Conservation (phyloP, 345 rosid genomes). For the Cardiospermum halicacabum region DNA sequence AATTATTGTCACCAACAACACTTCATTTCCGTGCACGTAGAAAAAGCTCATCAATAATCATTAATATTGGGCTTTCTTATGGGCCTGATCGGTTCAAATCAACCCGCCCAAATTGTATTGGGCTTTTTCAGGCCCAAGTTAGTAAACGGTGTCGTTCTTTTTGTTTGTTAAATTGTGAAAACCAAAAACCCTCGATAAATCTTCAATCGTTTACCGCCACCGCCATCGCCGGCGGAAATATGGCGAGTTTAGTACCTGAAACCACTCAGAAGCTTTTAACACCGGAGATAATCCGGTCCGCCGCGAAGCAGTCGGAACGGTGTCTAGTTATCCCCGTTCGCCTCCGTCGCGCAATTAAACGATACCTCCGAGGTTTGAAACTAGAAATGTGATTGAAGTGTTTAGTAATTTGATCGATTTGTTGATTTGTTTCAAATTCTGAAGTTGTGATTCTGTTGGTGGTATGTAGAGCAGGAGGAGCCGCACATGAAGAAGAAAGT, state of each 20-base stretch:
- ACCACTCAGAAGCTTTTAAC: constrained; percentile 41
- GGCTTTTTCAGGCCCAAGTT: background rate
- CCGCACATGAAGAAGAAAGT: constrained; percentile 84
- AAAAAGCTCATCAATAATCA: too few relatives aligned
- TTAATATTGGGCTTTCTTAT: too few relatives aligned
- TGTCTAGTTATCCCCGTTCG: constrained; percentile 70
- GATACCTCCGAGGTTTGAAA: constrained; percentile 56
- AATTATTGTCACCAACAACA: background rate
- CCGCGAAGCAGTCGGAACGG: constrained; percentile 66
- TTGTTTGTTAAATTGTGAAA: too few relatives aligned
- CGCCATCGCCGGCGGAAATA: constrained; percentile 4
- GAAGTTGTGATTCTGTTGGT: background rate
- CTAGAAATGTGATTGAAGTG: background rate
- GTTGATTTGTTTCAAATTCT: background rate
- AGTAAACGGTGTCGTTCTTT: too few relatives aligned
- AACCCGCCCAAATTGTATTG: background rate
- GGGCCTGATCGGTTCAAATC: background rate
- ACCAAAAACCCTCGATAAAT: background rate
- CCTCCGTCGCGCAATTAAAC: constrained; percentile 88
- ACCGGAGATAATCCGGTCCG: constrained; percentile 52
- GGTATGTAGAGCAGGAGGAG: constrained; percentile 58
- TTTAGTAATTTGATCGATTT: background rate
- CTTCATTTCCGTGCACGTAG: background rate
- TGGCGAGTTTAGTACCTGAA: constrained; percentile 40
- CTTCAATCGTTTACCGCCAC: background rate